Base-by-base conservation (phyloP, 225 moss, liverwort and hornwort species). In the Sphagnum tenellum region DNA sequence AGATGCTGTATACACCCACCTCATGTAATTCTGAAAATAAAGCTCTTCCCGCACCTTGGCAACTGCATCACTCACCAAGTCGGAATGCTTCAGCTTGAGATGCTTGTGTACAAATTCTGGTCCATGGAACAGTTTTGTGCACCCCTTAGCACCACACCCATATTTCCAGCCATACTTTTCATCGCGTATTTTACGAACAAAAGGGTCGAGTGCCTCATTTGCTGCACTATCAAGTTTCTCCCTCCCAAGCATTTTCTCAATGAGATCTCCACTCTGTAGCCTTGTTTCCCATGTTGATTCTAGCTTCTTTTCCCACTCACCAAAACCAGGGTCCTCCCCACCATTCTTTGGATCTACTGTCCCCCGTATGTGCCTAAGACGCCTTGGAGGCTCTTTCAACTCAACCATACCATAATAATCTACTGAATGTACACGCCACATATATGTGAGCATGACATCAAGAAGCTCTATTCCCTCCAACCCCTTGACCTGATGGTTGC, bases 91-190 rank as follows among this genome's bases (percentile, higher is more conserved):
- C 75, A 98, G 67, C 79, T 98, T 98, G 29, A 98, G 74, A 82
- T 98, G 98, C 78, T 98, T 98, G 76, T 98, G 98, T 60, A 98
- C 98, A 79, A 89, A 98, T 71, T 98, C 98, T 65, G 98, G 98
- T 50, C 98, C 98, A 72, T 98, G 98, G 55, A 98, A 98, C 62
- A 98, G 62, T 74, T 98, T 98, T 4, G 98, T 98, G 73, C 98
- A 98, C 62, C 98, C 88, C 74, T 98, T 98, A 12, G 98, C 98
- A 77, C 98, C 98, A 71, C 98, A 98, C 52, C 98, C 98, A 68
- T 98, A 98, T 64, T 98, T 98, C 98, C 98, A 98, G 12, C 98
- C 98, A 77, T 98, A 98, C 71, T 98, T 98, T 69, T 98, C 98
- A 89, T 98, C 98, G 62, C 93, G 85, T 56, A 98, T 98, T 74